Evolutionary conservation across 495 filamentous ascomycete species (phyloP), one percentile per base, ranked within the genome.

Genomic region (Tetracladium setigerum): DNA sequence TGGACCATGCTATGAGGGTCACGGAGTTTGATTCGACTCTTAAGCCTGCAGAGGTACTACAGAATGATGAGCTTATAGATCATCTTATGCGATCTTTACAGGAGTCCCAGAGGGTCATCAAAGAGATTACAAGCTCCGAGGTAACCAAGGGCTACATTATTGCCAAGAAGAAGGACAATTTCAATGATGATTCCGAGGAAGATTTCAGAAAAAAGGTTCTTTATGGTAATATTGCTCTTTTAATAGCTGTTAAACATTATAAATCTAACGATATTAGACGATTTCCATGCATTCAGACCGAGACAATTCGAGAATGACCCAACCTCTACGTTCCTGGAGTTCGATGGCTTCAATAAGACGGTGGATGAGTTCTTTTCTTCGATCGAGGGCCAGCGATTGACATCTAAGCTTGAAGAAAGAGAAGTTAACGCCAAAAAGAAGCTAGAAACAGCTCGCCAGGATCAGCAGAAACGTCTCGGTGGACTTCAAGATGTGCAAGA

Each of bases 291-390:
- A 0, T 98, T 96, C 66, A 72, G 82, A 37, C 92, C 92, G 0
- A 72, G 74, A 24, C 92, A 98, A 56, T 89, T 95, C 54, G 82
- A 81, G 50, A 69, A 79, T 9, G 80, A 83, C 46, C 68, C 80
- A 4, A 64, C 67, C 0, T 69, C 78, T 18, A 76, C 75, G 4
- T 79, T 94, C 13, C 57, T 96, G 8, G 73, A 84, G 44, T 88
- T 87, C 55, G 77, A 87, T 2, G 83, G 83, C 44, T 95, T 89
- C 71, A 95, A 95, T 62, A 86, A 83, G 46, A 92, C 89, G 0
- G 89, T 95, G 0, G 92, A 98, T 56, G 86, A 95, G 52, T 98
- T 95, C 63, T 98, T 90, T 62, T 98, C 92, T 1, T 95, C 90
- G 0, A 77, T 97, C 15, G 92, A 98, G 63, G 87, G 89, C 0